Base-by-base conservation (phyloP, 108 stramenopile genomes). In the Halocafeteria seosinensis region DNA sequence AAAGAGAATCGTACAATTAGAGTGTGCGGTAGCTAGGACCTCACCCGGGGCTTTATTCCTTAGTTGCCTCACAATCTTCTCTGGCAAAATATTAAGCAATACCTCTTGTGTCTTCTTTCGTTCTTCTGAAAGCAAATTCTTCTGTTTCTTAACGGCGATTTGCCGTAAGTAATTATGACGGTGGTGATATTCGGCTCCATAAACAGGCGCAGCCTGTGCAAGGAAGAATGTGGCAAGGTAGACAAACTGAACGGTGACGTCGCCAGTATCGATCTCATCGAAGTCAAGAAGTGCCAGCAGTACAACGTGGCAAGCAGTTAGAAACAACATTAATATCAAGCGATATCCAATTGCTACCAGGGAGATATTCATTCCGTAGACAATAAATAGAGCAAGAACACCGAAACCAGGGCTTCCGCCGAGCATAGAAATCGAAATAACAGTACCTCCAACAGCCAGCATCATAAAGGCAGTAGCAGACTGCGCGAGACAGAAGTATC, bases 1-100 rank as follows among this genome's bases (percentile, higher is more conserved):
- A 50, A 77, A 77, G 30, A 77, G 63, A 37, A 77, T 72, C 31
- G 75, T 68, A 24, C 71, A 66, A 13, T 30, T 21, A 35, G 62
- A 31, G 36, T 65, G 38, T 1, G 13, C 13, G 34, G 62, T 61
- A 4, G 60, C 68, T 24, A 69, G 53, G 50, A 17, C 30, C 17
- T 72, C 23, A 17, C 53, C 30, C 0, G 29, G 58, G 12, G 34
- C 13, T 60, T 36, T 61, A n/a, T n/a, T n/a, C n/a, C n/a, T n/a
- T 17, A 72, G 47, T 51, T 62, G 28, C 0, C 34, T 37, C 13
- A 67, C 71, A 30, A 72, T 62, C 34, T 33, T 37, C 5, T 35
- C 37, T 8, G 71, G 71, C 34, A 72, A 29, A 11, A 72, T 38
- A 61, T 62, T 55, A 33, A 38, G 29, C 13, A 72, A 51, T 9